Conservation (phyloP, 2,329 filamentous ascomycete genomes). For the Bipolaris gigantea region DNA sequence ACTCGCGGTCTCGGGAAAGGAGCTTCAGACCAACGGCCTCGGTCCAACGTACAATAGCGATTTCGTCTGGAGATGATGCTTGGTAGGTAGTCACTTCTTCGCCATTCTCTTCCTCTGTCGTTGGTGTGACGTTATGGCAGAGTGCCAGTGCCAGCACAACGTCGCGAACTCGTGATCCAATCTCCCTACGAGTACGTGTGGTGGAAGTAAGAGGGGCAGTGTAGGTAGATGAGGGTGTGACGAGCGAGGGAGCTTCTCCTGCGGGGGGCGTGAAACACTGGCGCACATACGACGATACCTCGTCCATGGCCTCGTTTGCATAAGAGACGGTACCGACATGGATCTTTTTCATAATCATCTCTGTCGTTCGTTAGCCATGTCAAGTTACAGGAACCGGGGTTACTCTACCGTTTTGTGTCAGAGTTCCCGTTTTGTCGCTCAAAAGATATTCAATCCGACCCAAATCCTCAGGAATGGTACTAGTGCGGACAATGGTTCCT, state of each 20-base stretch:
- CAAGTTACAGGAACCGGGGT: background rate
- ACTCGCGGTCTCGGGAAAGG: conserved; percentile 80
- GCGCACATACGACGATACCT: conserved; percentile 81
- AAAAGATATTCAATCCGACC: conserved; percentile 94
- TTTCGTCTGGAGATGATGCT: conserved; percentile 95
- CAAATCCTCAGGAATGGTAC: conserved; percentile 94
- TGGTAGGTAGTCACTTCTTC: conserved; percentile 82
- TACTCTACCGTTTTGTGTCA: conserved; percentile 80
- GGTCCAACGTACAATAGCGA: conserved; percentile 95
- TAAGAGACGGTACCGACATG: conserved; percentile 98
- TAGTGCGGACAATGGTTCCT: conserved; percentile 90
- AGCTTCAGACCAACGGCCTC: conserved; percentile 87
- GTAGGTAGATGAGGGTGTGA: conserved; percentile 75
- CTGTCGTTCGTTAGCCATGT: conserved; percentile 47
- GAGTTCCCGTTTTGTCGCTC: conserved; percentile 96
- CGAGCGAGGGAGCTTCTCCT: conserved; percentile 51
- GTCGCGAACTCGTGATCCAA: conserved; percentile 89
- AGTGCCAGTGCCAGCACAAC: conserved; percentile 88
- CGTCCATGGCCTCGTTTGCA: conserved; percentile 98
- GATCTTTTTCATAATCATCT: conserved; percentile 99
- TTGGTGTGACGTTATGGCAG: conserved; percentile 97
- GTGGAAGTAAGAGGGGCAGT: conserved; percentile 63
- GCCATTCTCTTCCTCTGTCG: conserved; percentile 79
- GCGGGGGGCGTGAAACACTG: conserved; percentile 70
- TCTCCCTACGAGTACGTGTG: conserved; percentile 87